Base-by-base conservation (phyloP, 148 eudicot species). In the Dysphania ambrosioides region DNA sequence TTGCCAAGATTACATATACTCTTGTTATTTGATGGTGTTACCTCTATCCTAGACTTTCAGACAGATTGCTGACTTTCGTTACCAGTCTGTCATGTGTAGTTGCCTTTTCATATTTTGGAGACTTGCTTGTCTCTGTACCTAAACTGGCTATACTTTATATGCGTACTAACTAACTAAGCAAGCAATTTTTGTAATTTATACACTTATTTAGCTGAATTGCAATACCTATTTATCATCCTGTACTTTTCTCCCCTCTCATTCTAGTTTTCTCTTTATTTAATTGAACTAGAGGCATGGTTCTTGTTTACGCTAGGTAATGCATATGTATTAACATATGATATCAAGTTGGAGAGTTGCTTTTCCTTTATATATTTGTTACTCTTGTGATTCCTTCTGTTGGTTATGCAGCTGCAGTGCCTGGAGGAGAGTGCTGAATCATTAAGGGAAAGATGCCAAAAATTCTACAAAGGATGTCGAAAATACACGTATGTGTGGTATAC, bases 371-470 rank as follows among this genome's bases (percentile, higher is more conserved):
- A 42, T 42, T n/a, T n/a, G 53, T 47, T 18, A 47, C 53, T 47
- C 53, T 16, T 16, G 53, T 47, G 8, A 26, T 49, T 44, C 6
- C 31, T 73, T 68, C 24, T 21, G 53, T 66, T 64, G 62, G 47
- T 75, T 53, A 75, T 80, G 79, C 87, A 95, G 98, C 86, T 95
- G 55, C 98, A 95, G 63, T 49, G 86, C 77, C 77, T 92, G 87
- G 98, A 95, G 86, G 98, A 92, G 76, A 82, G 97, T 84, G 89
- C 97, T 78, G 97, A 95, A 78, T 87, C 89, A 62, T 81, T 95
- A 76, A 82, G 98, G 78, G 98, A 95, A 66, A 88, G 96, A 80
- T 87, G 96, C 79, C 87, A 88, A 82, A 92, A 86, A 75, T 95
- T 95, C 79, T 89, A 84, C 75, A 95, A 95, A 87, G 98, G 98